Base-by-base conservation (phyloP, 768 basidiomycete species). In the Galerina sulciceps region DNA sequence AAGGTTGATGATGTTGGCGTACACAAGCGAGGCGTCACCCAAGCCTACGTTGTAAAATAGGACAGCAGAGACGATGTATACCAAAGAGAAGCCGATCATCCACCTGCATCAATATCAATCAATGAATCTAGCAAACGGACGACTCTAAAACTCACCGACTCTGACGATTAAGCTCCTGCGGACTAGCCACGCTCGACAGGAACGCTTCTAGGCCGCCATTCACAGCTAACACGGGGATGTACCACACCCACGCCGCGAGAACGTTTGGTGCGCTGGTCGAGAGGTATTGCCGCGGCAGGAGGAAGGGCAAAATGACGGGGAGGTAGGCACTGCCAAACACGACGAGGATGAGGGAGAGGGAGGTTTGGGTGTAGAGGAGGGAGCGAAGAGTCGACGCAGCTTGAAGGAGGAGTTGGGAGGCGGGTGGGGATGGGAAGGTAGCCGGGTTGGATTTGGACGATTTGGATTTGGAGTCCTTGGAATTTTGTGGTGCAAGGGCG, bases 121-220 rank as follows among this genome's bases (percentile, higher is more conserved):
- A 51, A 64, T 10, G 62, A 62, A 55, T 26, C 26, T 8, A 31
- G 8, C 4, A 4, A 31, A 31, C 26, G 22, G 20, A 20, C 37
- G 11, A 43, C 31, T 42, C 0, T 18, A 34, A 2, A 22, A 67
- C 80, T 55, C 54, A 83, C 81, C 85, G 78, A 65, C 87, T 90
- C 71, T 96, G 94, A 6, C 68, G 70, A 45, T 77, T 84, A 10
- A 99, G 73, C 70, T 95, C 89, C 1, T 72, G 65, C 0, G 89
- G 79, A 1, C 80, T 79, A 1, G 94, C 91, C 1, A 88, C 87
- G 54, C 92, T 89, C 2, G 91, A 85, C 64, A 96, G 80, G 72
- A 97, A 96, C 0, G 96, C 93, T 69, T 99, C 97, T 15, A 96
- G 75, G 0, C 92, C 84, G 2, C 97, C 97, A 68, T 99, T 99